Evolutionary conservation across 352 stramenopile genomes (phyloP), one percentile per base, ranked within the genome.

Genomic region (Blastocystis sp.): DNA sequence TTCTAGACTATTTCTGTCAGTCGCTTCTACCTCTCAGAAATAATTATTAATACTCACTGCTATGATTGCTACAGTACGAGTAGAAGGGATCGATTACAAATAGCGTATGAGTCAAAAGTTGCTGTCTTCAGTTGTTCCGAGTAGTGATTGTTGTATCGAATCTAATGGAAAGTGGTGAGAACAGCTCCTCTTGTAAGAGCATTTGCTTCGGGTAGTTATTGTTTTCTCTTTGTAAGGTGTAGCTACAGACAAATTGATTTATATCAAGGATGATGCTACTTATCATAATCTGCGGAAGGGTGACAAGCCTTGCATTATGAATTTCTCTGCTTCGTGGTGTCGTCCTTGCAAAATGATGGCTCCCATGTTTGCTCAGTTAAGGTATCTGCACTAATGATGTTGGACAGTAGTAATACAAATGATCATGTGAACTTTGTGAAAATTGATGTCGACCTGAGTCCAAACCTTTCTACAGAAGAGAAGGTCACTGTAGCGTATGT

Each of bases 311-410:
- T 61, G 63, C 59, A 91, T 95, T 61, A 93, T 95, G 82, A 93
- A 95, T 76, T 96, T 96, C 69, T 94, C 92, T 80, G 94, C 94
- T 8, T 92, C 92, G 55, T 96, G 93, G 94, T 95, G 93, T 90
- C 93, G 94, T 87, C 93, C 93, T 8, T 95, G 94, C 90, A 89
- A 93, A 69, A 92, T 92, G 59, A 95, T 96, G 61, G 92, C 92
- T 26, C 94, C 93, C 13, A 91, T 93, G 41, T 96, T 94, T 69
- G 93, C 95, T 41, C 89, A 91, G 23, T 89, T 96, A n/a, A 88
- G 77, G 69, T 79, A n/a, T 18, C 15, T 66, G 11, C 5, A 11
- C 7, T 66, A 66, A 29, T 66, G 3, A 9, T 66, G 20, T 79
- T 15, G 29, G 15, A 11, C 4, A 56, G 0, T 66, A 93, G 76